phyloP scores from a whole-genome alignment of 495 filamentous ascomycete species.

The Hapsidospora chrysogenum region DNA sequence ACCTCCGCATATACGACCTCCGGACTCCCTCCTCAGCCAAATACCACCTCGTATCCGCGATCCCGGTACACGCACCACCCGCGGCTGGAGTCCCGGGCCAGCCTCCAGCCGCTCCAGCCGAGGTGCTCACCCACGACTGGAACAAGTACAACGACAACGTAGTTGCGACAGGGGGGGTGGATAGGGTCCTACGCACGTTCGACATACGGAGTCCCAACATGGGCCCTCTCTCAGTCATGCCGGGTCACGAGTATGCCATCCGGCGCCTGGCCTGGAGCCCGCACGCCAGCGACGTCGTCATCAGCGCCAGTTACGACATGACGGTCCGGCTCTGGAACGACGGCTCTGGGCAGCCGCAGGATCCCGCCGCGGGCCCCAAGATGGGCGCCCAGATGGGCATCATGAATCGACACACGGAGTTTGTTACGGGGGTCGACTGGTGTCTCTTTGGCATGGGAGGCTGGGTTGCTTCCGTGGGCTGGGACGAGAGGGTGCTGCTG shows the following conservation, averaged over 20 bases:
- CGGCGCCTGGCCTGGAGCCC: constrained; percentile 77
- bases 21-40: constrained; percentile 63
- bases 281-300: constrained; percentile 67
- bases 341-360: constrained; percentile 28
- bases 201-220: constrained; percentile 59
- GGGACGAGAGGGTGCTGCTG: constrained; percentile 80
- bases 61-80: constrained; percentile 56
- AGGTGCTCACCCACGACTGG: constrained; percentile 93
- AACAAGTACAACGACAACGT: constrained; percentile 85
- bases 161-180: constrained; percentile 80
- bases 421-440: constrained; percentile 96
- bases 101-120: constrained; percentile 32
- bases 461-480: constrained; percentile 85
- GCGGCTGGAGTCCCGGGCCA: constrained; percentile 18
- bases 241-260: constrained; percentile 84
- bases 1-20: constrained; percentile 78
- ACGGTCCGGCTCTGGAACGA: constrained; percentile 87
- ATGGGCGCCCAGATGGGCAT: constrained; percentile 59
- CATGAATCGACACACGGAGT: constrained; percentile 89
- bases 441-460: constrained; percentile 89
- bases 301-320: constrained; percentile 95
- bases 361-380: constrained; percentile 12
- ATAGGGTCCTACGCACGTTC: constrained; percentile 69
- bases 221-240: constrained; percentile 53
- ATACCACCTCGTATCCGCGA: constrained; percentile 62